These are phyloP conservation scores for Moesziomyces sp. DNA, from an alignment of 1,284 basidiomycete species.

Conservation along the genomic window DNA sequence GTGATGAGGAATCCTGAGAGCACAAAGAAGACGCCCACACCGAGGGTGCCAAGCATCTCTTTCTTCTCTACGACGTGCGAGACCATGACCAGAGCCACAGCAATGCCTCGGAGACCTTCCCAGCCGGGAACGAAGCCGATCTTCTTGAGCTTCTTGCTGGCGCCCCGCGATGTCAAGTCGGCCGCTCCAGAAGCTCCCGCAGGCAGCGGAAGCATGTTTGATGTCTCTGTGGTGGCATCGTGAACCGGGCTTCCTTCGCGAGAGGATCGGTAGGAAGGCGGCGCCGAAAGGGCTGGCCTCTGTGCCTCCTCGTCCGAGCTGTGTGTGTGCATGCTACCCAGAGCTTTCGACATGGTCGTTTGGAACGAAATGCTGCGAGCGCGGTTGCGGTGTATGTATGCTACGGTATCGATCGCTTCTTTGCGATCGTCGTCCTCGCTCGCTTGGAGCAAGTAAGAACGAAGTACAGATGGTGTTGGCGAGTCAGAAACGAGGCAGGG, in stretches of 20 bases:
- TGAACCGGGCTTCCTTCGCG: slow-evolving; percentile 12
- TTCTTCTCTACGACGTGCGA: slow-evolving; percentile 28
- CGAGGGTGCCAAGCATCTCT: slow-evolving; percentile 33
- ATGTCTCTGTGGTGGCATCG: slow-evolving; percentile 3
- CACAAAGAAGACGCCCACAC: slow-evolving; percentile 41
- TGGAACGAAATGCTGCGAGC: background rate
- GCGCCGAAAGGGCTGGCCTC: slow-evolving; percentile 8
- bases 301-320: slow-evolving; percentile 10
- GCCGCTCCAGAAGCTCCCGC: background rate
- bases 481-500: too few relatives aligned
- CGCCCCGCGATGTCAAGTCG: background rate
- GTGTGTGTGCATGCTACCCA: background rate
- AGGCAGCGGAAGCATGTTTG: slow-evolving; percentile 21
- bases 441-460: too few relatives aligned
- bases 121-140: slow-evolving; percentile 35
- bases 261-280: slow-evolving; percentile 19
- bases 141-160: slow-evolving; percentile 16
- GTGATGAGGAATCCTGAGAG: slow-evolving; percentile 47
- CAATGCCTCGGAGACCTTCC: slow-evolving; percentile 33
- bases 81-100: slow-evolving; percentile 22
- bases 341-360: background rate
- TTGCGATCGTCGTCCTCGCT: too few relatives aligned
- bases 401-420: too few relatives aligned
- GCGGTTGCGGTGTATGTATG: too few relatives aligned
- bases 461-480: too few relatives aligned